These are phyloP conservation scores for Catenaria anguillulae DNA, from an alignment of 371 early-diverging fungal species.

Conservation along the genomic window DNA sequence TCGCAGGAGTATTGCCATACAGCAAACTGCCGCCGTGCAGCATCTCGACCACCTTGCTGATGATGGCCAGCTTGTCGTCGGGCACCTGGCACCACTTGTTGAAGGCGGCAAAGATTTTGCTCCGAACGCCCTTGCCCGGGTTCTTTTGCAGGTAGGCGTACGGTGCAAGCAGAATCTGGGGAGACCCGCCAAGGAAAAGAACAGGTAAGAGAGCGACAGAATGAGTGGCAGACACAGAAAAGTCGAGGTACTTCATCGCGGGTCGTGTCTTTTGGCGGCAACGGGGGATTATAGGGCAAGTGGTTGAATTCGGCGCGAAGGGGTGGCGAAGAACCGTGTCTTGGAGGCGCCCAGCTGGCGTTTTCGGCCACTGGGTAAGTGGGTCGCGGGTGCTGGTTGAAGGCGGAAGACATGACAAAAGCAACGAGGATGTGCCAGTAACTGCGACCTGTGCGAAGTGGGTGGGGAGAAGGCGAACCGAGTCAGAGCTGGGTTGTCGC, in stretches of 20 bases:
- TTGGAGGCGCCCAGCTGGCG: no score
- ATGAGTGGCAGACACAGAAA: no score
- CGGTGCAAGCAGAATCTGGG: slow-evolving; percentile 68
- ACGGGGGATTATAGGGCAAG: background rate
- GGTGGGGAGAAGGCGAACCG: no score
- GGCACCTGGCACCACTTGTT: slow-evolving; percentile 73
- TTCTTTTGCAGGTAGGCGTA: slow-evolving; percentile 58
- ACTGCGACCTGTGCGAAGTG: no score
- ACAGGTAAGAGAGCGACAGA: slow-evolving; percentile 84
- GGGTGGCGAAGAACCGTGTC: no score
- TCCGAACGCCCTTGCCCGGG: slow-evolving; percentile 83
- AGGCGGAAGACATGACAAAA: no score
- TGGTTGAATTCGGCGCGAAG: no score
- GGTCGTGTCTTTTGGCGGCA: slow-evolving; percentile 67
- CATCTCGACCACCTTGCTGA: slow-evolving; percentile 75
- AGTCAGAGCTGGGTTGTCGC: no score
- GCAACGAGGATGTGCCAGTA: no score
- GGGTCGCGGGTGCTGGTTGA: no score
- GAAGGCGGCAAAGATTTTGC: slow-evolving; percentile 75
- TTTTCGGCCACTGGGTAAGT: no score
- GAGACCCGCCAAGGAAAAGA: slow-evolving; percentile 67
- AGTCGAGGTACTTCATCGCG: slow-evolving; percentile 84
- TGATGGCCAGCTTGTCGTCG: slow-evolving; percentile 38
- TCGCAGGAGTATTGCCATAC: no score
- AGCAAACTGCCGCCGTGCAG: slow-evolving; percentile 84